Evolutionary conservation across 176 grass and related monocot species (phyloP).

Genomic region (Puya raimondii): DNA sequence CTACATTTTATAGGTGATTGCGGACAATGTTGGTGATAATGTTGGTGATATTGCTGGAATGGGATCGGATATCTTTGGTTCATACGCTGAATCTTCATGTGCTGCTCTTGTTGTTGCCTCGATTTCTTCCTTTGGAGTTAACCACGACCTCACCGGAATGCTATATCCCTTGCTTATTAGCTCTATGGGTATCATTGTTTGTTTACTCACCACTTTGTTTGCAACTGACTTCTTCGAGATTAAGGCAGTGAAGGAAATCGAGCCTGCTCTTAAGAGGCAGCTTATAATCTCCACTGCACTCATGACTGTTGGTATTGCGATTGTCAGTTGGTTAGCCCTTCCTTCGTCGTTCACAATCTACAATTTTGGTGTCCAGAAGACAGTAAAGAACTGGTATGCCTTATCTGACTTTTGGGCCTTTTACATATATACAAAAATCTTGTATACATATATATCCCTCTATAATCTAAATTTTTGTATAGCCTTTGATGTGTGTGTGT

Average conservation of each 20-base stretch:
- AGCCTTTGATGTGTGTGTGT: background rate
- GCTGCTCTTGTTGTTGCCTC: slow-evolving; percentile 14
- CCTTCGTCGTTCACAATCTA: slow-evolving; percentile 16
- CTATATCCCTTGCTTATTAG: slow-evolving; percentile 20
- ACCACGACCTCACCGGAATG: slow-evolving; percentile 13
- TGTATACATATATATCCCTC: background rate
- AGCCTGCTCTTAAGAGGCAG: slow-evolving; percentile 17
- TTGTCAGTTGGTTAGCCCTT: slow-evolving; percentile 11
- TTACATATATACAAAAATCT: background rate
- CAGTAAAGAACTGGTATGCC: slow-evolving; percentile 16
- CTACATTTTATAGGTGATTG: slow-evolving; percentile 38
- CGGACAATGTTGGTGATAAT: slow-evolving; percentile 60
- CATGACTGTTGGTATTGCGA: slow-evolving; percentile 18
- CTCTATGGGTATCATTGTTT: slow-evolving; percentile 20
- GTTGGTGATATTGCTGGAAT: slow-evolving; percentile 65
- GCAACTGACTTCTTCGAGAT: slow-evolving; percentile 26
- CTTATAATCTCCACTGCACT: slow-evolving; percentile 16
- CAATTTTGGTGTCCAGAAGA: slow-evolving; percentile 18
- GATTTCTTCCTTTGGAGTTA: slow-evolving; percentile 20
- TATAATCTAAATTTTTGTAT: background rate
- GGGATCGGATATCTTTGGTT: slow-evolving; percentile 54
- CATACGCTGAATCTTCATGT: slow-evolving; percentile 22
- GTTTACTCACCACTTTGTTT: slow-evolving; percentile 18
- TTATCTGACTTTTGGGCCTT: background rate
- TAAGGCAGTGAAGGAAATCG: slow-evolving; percentile 11